These are phyloP conservation scores for Podosphaera fusca DNA, from an alignment of 2,329 filamentous ascomycete genomes.

Conservation along the genomic window DNA sequence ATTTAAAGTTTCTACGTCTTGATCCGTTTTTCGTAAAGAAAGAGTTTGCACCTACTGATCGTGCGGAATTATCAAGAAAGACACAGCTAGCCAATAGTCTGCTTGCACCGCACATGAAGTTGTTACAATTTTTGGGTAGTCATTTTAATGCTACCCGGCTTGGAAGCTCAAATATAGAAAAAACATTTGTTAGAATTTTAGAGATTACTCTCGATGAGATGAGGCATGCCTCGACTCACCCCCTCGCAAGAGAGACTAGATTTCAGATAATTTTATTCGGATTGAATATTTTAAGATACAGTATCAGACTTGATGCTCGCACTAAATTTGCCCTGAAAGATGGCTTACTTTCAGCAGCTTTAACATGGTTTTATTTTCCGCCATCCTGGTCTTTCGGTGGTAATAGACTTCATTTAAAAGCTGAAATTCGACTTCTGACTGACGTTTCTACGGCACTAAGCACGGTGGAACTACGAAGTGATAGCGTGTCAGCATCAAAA, in stretches of 20 bases:
- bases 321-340: slow-evolving; percentile 73
- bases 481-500: slow-evolving; percentile 14
- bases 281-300: slow-evolving; percentile 51
- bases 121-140: slow-evolving; percentile 76
- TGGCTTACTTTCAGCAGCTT: slow-evolving; percentile 59
- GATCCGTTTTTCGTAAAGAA: slow-evolving; percentile 83
- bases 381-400: slow-evolving; percentile 91
- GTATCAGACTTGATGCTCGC: slow-evolving; percentile 36
- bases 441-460: slow-evolving; percentile 51
- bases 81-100: slow-evolving; percentile 64
- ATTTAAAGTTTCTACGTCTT: slow-evolving; percentile 41
- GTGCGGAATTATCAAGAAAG: slow-evolving; percentile 45
- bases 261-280: slow-evolving; percentile 74
- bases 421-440: slow-evolving; percentile 59
- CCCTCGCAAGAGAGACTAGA: slow-evolving; percentile 74
- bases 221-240: slow-evolving; percentile 48
- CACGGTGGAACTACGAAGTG: slow-evolving; percentile 35
- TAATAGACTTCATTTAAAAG: slow-evolving; percentile 80
- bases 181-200: slow-evolving; percentile 61
- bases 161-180: slow-evolving; percentile 59
- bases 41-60: slow-evolving; percentile 82
- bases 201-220: slow-evolving; percentile 57
- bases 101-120: slow-evolving; percentile 62
- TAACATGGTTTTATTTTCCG: slow-evolving; percentile 69
- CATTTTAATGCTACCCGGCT: slow-evolving; percentile 89